These are phyloP conservation scores for Pseudogymnoascus sp. DNA, from an alignment of 2,329 filamentous ascomycete genomes.

Conservation along the genomic window DNA sequence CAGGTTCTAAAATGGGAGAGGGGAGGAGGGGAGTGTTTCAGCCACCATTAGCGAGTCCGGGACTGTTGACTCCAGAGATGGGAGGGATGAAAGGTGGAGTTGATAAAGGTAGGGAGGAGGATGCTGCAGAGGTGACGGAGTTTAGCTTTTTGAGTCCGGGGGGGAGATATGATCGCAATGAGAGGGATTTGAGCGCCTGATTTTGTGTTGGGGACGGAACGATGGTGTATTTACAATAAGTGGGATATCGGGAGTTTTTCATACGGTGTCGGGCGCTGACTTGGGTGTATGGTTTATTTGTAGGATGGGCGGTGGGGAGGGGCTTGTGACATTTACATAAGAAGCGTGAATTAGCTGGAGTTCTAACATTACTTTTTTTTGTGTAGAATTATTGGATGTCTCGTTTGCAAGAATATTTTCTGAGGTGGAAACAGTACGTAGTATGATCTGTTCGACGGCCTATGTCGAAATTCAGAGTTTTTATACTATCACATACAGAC, in stretches of 20 bases:
- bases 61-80: background rate
- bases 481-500: background rate
- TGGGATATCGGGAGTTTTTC: background rate
- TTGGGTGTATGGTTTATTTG: background rate
- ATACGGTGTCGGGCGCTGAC: background rate
- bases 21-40: background rate
- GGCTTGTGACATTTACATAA: background rate
- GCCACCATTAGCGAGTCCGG: background rate
- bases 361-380: background rate
- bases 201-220: background rate
- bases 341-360: background rate
- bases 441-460: background rate
- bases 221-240: background rate
- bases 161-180: background rate
- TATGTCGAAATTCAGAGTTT: background rate
- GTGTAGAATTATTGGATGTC: background rate
- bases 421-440: background rate
- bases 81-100: background rate
- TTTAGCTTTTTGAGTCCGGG: background rate
- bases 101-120: background rate
- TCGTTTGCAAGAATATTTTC: background rate
- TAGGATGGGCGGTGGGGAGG: background rate
- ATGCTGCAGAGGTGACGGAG: background rate
- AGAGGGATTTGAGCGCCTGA: background rate
- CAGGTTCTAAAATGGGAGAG: background rate